These are phyloP conservation scores for Houttuynia cordata DNA, from an alignment of 164 flowering plant genomes.

Conservation along the genomic window DNA sequence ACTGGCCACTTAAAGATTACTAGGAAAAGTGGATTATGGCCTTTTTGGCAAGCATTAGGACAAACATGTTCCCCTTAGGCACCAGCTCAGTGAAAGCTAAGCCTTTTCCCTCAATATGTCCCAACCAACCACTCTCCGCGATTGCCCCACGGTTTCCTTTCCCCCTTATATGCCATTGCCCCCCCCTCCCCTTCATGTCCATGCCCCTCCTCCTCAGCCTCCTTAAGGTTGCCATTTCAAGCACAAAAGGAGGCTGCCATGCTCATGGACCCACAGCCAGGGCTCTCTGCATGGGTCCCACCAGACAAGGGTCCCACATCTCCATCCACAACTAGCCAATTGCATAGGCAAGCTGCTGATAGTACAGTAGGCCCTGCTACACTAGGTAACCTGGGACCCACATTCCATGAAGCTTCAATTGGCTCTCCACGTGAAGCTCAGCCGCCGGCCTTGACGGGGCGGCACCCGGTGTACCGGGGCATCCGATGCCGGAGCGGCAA, in stretches of 20 bases:
- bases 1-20: too few species aligned
- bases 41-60: too few species aligned
- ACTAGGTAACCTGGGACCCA: not conserved
- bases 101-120: not conserved
- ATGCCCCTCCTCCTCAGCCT: not conserved
- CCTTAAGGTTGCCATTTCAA: not conserved
- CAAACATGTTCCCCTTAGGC: not conserved
- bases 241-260: not conserved
- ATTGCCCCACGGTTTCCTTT: not conserved
- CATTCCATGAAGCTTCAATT: not conserved
- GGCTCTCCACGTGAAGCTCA: not conserved
- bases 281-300: not conserved
- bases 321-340: not conserved
- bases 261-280: not conserved
- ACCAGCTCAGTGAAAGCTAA: not conserved
- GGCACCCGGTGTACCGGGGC: not conserved
- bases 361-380: too few species aligned
- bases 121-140: not conserved
- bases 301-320: not conserved
- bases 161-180: not conserved
- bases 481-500: slow-evolving; percentile 38
- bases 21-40: too few species aligned
- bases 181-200: not conserved
- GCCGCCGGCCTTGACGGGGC: not conserved
- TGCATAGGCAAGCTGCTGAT: too few species aligned